Percentiles rank a stretch among this genome's conserved stretches.
phyloP scores from a whole-genome alignment of 352 stramenopile species.

The Pythium coloratum region DNA sequence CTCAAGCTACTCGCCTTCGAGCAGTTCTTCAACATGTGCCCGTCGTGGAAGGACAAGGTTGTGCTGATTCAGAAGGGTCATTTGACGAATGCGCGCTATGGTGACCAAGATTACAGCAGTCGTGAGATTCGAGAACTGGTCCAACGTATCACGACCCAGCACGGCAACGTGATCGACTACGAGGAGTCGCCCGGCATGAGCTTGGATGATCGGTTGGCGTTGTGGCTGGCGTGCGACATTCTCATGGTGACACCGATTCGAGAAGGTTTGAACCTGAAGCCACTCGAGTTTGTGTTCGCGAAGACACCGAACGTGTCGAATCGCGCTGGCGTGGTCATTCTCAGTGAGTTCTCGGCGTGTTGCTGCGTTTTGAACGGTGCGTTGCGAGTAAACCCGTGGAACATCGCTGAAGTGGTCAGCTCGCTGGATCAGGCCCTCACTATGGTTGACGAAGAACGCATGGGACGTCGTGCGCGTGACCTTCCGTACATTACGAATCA shows the following conservation, averaged over 20 bases:
- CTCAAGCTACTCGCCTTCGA: constrained; percentile 97
- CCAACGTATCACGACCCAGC: constrained; percentile 65
- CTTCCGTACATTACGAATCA: constrained; percentile 96
- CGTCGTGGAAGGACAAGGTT: constrained; percentile 92
- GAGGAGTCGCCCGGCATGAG: constrained; percentile 85
- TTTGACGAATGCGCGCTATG: constrained; percentile 82
- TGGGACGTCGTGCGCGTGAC: constrained; percentile 91
- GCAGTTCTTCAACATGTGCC: constrained; percentile 95
- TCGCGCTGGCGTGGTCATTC: constrained; percentile 93
- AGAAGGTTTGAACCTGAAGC: constrained; percentile 97
- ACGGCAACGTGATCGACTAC: constrained; percentile 85
- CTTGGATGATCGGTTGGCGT: constrained; percentile 89
- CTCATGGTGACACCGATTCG: constrained; percentile 95
- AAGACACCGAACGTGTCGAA: constrained; percentile 58
- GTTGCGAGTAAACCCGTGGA: constrained; percentile 97
- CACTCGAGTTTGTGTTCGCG: constrained; percentile 94
- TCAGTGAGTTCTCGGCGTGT: constrained; percentile 97
- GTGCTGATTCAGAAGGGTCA: constrained; percentile 94
- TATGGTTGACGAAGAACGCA: constrained; percentile 89
- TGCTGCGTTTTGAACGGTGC: constrained; percentile 96
- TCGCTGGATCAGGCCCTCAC: constrained; percentile 93
- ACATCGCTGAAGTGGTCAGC: constrained; percentile 91
- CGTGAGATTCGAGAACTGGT: constrained; percentile 84
- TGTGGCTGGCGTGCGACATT: constrained; percentile 96
- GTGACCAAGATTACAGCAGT: constrained; percentile 91